Base-by-base conservation (phyloP, 768 basidiomycete genomes). In the Rhizopogon vulgaris region DNA sequence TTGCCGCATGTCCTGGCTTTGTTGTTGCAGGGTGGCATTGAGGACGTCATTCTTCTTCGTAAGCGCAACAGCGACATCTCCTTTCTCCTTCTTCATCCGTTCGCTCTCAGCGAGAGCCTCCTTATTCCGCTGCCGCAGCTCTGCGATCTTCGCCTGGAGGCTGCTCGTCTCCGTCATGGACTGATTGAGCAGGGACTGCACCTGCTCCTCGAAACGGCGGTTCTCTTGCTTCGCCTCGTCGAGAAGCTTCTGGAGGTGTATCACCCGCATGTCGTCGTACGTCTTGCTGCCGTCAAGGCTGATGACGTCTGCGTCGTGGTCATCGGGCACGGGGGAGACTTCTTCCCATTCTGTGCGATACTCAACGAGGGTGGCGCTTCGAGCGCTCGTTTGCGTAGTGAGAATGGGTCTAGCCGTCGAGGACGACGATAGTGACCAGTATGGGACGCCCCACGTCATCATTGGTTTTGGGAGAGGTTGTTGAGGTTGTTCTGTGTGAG, bases 41-140 rank as follows among this genome's bases (percentile, higher is more conserved):
- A 68, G 37, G 24, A 48, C 59, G 10, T 62, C 63, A 34, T 64
- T 57, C 48, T 69, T 62, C 25, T 47, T 48, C 24, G n/a, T 48
- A 32, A 65, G 48, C n/a, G 12, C 54, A 2, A 41, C 45, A 15
- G 38, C 55, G n/a, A 54, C 5, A 8, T 52, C 42, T 9, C 68
- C 68, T 45, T 52, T 66, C 58, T 47, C 52, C 46, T 51, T 52
- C 48, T 24, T 51, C 30, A 60, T 30, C 22, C 34, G 52, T 10
- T 58, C 62, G 9, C 11, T 12, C n/a, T 59, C 54, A 1, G 48
- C 54, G 18, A 46, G 30, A 15, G 45, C 45, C 18, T 46, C 45
- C 18, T 46, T 46, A 15, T 46, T 46, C 14, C 45, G 45, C 14
- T 46, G 45, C 18, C 45, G 30, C 18, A 46, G 18, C 32, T 46